Base-by-base conservation (phyloP, 208 protist genomes). In the Paratrypanosoma confusum region DNA sequence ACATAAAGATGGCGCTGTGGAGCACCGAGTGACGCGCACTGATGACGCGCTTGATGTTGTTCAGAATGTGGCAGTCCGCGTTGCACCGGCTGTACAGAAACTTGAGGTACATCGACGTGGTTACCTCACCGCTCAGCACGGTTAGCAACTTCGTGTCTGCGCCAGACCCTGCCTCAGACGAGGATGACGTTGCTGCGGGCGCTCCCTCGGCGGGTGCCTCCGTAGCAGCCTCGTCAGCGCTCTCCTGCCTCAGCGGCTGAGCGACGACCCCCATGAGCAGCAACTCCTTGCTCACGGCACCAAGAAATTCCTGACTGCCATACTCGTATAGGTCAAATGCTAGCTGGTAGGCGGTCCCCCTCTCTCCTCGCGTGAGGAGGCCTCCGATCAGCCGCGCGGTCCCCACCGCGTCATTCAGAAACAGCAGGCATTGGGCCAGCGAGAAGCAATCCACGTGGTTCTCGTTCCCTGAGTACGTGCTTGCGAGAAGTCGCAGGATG, bases 1-100 rank as follows among this genome's bases (percentile, higher is more conserved):
- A 73, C 31, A 97, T 90, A 17, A 99, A 84, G 5, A 83, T 95
- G 2, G 90, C 95, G 40, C 80, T 94, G 71, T 98, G 90, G 18
- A 95, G 65, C n/a, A 93, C 43, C 16, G 71, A 42, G 50, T 74
- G 73, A 35, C 63, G 64, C 6, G 62, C 29, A 55, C 91, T 82
- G 18, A 93, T 71, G 46, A 46, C 57, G 27, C 64, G 61, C 75
- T 98, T 99, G 42, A 97, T 97, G 29, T 93, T 89, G 27, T 96
- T 96, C 20, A 99, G 62, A 26, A 98, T 71, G 29, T 91, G 64
- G 32, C 97, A 48, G 65, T 99, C 96, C 0, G 84, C 89, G 41
- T 81, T 63, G 57, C 94, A 97, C 39, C 95, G 84, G 10, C 83
- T 45, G 59, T 95, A 94, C n/a, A 99, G 57, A 50, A 98, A 99